Base-by-base conservation (phyloP, 2,329 filamentous ascomycete genomes). In the Mollisiaceae sp. region DNA sequence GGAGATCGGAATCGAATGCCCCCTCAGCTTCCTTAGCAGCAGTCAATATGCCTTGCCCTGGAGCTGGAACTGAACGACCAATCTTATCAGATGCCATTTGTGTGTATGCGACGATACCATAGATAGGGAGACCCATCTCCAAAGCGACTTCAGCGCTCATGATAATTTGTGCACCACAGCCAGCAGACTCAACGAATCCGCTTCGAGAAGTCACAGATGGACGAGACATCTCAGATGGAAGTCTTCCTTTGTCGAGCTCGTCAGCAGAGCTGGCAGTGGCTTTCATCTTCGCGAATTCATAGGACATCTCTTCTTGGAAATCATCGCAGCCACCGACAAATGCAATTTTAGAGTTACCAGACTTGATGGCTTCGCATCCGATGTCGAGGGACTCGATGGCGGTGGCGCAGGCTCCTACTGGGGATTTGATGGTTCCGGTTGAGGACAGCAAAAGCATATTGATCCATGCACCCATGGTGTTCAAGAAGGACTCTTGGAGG, bases 241-340 rank as follows among this genome's bases (percentile, higher is more conserved):
- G 97, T 69, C 94, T 91, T 58, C 94, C 94, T 75, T 97, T 93
- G 9, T 88, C 92, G 73, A 97, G 91, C 78, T 98, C 94, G 71
- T 97, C 92, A 67, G 96, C 90, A n/a, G 93, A 93, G 77, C 97
- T 97, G 85, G 92, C 97, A 64, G 94, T 98, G 65, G 94, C 94
- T 82, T 97, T 96, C 94, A 98, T 98, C 84, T 98, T 98, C 83
- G 94, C 94, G 78, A 98, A 98, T 80, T 98, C 94, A 76, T 96
- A 97, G 0, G 94, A 97, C 62, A 94, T 94, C 81, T 98, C 94
- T 81, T 98, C 94, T 74, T 94, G 92, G 82, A 98, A 96, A 81
- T 98, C 94, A 81, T 98, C 94, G 76, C 97, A 97, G 71, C 94
- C 94, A 85, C 94, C 94, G 64, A 98, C 94, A 70, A 98, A 89